Evolutionary conservation across 495 filamentous ascomycete species (phyloP), one percentile per base, ranked within the genome.

Genomic region (Penicillium egyptiacum): DNA sequence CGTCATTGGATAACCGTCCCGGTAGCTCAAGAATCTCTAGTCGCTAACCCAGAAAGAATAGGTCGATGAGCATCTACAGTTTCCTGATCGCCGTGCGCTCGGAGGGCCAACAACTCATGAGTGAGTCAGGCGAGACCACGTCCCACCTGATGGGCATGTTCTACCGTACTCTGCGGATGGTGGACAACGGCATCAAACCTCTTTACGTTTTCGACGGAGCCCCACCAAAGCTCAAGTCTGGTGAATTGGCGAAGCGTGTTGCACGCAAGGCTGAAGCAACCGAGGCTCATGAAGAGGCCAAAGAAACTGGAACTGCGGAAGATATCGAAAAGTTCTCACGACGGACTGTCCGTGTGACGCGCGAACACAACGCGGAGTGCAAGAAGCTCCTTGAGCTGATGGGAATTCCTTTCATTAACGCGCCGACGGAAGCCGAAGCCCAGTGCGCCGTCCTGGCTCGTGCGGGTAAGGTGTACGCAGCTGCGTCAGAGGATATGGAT

Each of bases 101-200:
- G 56, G 91, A 95, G 63, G 94, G 94, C 58, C 89, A 98, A 72
- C 92, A 96, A 73, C 84, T 98, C 56, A 98, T 86, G 82, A 92
- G 84, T 66, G 94, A 98, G 60, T 85, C 83, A 40, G 94, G 94
- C 61, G 92, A 97, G 61, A 98, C 94, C 1, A 98, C 94, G 0
- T 98, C 94, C 8, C 94, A 98, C 71, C 77, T 98, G 19, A 96
- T 98, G 93, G 94, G 94, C 61, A 92, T 98, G 87, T 98, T 98
- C 76, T 98, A 98, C 79, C 94, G 94, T 59, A 98, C 94, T 1
- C 82, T 98, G 2, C 90, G 94, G 64, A 97, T 98, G 71, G 89
- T 98, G 70, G 94, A 98, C 74, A 97, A 97, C 64, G 94, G 94
- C 51, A 97, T 98, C 75, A 98, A 98, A 67, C 94, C 94, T 0